Evolutionary conservation across 1,284 basidiomycete genomes (phyloP).

Genomic region (Phenoliferia sp.): DNA sequence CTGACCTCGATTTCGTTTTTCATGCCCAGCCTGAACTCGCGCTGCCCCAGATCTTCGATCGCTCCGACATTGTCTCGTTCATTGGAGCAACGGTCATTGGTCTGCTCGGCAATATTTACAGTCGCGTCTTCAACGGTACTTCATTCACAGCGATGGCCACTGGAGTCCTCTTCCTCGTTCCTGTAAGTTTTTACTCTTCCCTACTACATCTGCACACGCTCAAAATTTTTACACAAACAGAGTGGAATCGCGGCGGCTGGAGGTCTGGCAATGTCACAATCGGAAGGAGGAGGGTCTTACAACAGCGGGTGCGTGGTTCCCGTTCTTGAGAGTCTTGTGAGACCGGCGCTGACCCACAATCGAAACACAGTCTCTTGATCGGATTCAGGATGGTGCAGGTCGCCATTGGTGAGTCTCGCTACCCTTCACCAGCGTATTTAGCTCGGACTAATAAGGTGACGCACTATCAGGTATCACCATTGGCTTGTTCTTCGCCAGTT

Average conservation of each 20-base stretch:
- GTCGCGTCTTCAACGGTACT: slow-evolving; percentile 68
- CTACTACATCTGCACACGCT: not conserved
- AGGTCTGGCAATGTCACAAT: slow-evolving; percentile 64
- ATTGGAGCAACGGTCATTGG: slow-evolving; percentile 31
- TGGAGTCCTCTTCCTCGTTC: slow-evolving; percentile 73
- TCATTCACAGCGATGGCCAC: slow-evolving; percentile 86
- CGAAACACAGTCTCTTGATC: not conserved
- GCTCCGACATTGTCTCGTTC: slow-evolving; percentile 34
- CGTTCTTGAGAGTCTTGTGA: not conserved
- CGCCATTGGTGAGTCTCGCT: slow-evolving; percentile 51
- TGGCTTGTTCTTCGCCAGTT: slow-evolving; percentile 80
- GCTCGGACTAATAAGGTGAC: not conserved
- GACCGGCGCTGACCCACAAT: not conserved
- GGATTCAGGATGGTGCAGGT: slow-evolving; percentile 67
- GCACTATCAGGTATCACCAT: slow-evolving; percentile 65
- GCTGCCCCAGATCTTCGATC: slow-evolving; percentile 24
- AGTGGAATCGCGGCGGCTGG: slow-evolving; percentile 74
- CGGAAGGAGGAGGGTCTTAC: not conserved
- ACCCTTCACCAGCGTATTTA: not conserved
- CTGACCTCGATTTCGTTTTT: not conserved
- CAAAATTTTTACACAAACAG: slow-evolving; percentile 43
- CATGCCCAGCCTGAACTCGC: not conserved
- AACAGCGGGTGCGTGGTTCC: not conserved
- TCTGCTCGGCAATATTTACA: slow-evolving; percentile 35
- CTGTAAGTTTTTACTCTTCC: not conserved